Base-by-base conservation (phyloP, 2,329 filamentous ascomycete genomes). In the Phaeosphaeriaceae sp. region DNA sequence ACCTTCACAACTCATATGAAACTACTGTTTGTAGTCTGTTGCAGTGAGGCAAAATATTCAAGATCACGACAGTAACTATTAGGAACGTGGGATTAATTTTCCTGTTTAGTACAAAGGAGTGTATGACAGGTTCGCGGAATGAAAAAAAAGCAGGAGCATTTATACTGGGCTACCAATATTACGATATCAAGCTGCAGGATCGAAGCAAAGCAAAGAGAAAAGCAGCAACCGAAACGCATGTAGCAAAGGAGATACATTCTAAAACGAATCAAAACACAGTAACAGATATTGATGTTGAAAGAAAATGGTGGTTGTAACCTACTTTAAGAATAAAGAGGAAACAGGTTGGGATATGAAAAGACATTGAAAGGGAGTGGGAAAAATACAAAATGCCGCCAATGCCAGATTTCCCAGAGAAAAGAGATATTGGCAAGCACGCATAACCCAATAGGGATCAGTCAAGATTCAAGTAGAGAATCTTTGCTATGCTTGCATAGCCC, bases 401-500 rank as follows among this genome's bases (percentile, higher is more conserved):
- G 34, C 62, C 59, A 38, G 26, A 33, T 52, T 26, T 36, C 35
- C 36, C 7, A 30, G 49, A n/a, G 42, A 42, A 28, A 40, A 39
- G 29, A 15, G 35, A 16, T 6, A 39, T 21, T 2, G 32, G 20
- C 7, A 28, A 21, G 28, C 30, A n/a, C 26, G 8, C 20, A 16
- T 16, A 20, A 18, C 12, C 17, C 17, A 15, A 32, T 18, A 18
- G 38, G 18, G 16, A n/a, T 28, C 15, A 26, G 23, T 9, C 23
- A 1, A 26, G 26, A 41, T 12, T 26, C 26, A 6, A 13, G 6
- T 3, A 32, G 16, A 12, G 15, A 6, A n/a, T n/a, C n/a, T n/a
- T 13, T 11, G 13, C 34, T 17, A 53, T 46, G 42, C 46, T 38
- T 61, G 61, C 59, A 67, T 68, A 4, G 67, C 37, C 30, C 68